These are phyloP conservation scores for Fraxinus americana DNA, from an alignment of 257 asterid species.

Conservation along the genomic window DNA sequence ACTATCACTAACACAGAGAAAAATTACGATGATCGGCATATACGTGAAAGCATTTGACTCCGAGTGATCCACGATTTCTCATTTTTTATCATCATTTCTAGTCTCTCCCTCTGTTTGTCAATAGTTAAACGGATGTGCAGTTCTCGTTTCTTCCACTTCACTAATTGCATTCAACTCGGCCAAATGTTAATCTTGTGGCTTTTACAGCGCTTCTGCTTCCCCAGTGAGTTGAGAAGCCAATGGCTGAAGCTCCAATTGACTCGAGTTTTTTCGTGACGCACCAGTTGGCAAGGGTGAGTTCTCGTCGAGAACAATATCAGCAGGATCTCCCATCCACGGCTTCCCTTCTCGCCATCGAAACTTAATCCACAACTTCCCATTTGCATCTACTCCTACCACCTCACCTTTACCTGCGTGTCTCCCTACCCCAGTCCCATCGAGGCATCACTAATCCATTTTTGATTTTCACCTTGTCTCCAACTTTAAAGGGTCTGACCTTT, in stretches of 20 bases:
- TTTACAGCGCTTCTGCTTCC: constrained; percentile 7
- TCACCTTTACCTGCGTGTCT: constrained; percentile 85
- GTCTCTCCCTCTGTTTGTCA: constrained; percentile 14
- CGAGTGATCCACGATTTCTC: not conserved
- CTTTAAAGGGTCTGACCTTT: constrained; percentile 58
- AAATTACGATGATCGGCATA: not conserved
- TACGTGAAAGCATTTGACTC: not conserved
- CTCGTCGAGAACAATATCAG: constrained; percentile 76
- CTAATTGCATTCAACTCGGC: constrained; percentile 4
- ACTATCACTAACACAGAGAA: not conserved
- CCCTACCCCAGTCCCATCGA: constrained; percentile 99
- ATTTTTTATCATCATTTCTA: not conserved
- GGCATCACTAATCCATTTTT: constrained; percentile 81
- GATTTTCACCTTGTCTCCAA: constrained; percentile 83
- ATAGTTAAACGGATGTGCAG: not conserved
- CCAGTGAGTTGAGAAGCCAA: constrained; percentile 16
- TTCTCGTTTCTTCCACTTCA: not conserved
- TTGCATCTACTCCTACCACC: constrained; percentile 48
- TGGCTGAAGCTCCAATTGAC: constrained; percentile 5
- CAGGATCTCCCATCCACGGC: constrained; percentile 99
- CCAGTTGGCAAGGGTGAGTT: constrained; percentile 22
- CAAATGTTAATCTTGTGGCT: not conserved
- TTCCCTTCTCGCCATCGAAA: constrained; percentile 92
- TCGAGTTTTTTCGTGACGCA: not conserved
- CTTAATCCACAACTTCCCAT: constrained; percentile 88